Base-by-base conservation (phyloP, 768 basidiomycete genomes). In the Pleurotus djamor region DNA sequence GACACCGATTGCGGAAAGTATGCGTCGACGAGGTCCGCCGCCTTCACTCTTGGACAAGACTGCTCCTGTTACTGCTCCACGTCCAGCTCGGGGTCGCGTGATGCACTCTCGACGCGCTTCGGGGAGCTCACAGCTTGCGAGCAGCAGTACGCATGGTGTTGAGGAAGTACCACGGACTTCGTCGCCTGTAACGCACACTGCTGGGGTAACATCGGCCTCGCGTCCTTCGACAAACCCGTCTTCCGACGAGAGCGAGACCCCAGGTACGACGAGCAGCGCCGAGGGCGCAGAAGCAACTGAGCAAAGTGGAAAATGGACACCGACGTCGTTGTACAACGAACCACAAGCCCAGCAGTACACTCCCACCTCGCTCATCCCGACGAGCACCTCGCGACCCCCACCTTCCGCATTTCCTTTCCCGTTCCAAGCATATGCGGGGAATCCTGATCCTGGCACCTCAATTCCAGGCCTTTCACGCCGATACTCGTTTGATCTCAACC, bases 351-450 rank as follows among this genome's bases (percentile, higher is more conserved):
- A 16, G 16, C 34, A 51, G n/a, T 52, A 6, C 51, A 36, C 51
- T 36, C 51, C 35, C 9, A 16, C 17, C 28, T 28, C 6, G 14
- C 51, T 52, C 45, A 12, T 47, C 2, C 45, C 16, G 45, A 47
- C 13, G 2, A 8, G 1, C 2, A 10, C 45, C 10, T 14, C 45
- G 14, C 45, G 65, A 9, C 65, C 72, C 2, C 73, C 77, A 5
- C 76, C 76, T 1, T 74, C 74, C 2, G 70, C 74, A 0, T 77
- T 72, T 35, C 52, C 71, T 13, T 79, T 74, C 47, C 86, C 86
- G 12, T 87, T 85, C 76, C 83, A 87, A 66, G 79, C 82, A 0
- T 80, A 89, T 66, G 76, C 82, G 0, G 86, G 87, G 13, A 89
- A 87, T 68, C 84, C 87, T 7, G 88, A 88, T 65, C 84, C 86